Evolutionary conservation across 495 filamentous ascomycete species (phyloP).

Genomic region (Hypoxylon cercidicola): DNA sequence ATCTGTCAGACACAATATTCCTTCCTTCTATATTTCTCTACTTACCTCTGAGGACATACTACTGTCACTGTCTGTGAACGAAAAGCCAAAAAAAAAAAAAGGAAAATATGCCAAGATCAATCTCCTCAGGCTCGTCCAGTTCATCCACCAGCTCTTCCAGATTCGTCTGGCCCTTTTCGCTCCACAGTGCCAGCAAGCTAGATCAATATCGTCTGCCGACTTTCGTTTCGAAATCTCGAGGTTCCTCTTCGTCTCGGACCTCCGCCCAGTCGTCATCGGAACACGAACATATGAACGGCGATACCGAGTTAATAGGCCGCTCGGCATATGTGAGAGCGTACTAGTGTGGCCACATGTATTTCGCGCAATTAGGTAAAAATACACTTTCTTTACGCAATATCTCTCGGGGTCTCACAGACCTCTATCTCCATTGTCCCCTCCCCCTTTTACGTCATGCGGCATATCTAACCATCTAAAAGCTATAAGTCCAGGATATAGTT

Average conservation of each 20-base stretch:
- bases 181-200: constrained; percentile 12
- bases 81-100: background rate
- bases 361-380: background rate
- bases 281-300: background rate
- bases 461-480: too few relatives aligned
- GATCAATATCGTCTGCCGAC: constrained; percentile 19
- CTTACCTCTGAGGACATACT: too few relatives aligned
- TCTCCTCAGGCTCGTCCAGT: constrained; percentile 3
- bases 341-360: background rate
- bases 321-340: background rate
- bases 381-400: background rate
- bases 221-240: constrained; percentile 5
- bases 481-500: too few relatives aligned
- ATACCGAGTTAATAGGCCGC: background rate
- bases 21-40: background rate
- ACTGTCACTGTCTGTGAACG: background rate
- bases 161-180: constrained; percentile 26
- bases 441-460: too few relatives aligned
- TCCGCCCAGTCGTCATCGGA: background rate
- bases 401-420: background rate
- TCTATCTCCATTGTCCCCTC: too few relatives aligned
- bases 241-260: constrained; percentile 4
- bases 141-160: constrained; percentile 1
- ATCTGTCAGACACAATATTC: background rate
- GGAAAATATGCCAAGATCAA: constrained; percentile 7